Evolutionary conservation across 202 grass and related monocot species (phyloP), one percentile per base, ranked within the genome.

Genomic region (Setaria italica): DNA sequence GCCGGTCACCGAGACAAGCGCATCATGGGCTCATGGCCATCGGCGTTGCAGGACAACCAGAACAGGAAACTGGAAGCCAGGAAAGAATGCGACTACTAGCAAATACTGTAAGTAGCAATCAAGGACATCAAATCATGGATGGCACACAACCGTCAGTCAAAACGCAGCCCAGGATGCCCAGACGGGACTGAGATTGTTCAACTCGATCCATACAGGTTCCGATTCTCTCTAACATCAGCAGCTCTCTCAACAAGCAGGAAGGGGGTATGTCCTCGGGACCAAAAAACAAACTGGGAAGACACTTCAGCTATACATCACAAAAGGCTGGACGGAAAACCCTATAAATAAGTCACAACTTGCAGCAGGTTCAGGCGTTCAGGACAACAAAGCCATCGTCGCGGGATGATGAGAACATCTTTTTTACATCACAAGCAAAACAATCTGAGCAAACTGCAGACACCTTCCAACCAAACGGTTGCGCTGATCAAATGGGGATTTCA

Each of bases 281-380:
- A 82, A 78, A 78, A 78, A 78, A 72, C 82, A 88, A 74, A 74
- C 85, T 2, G 5, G 66, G 29, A 14, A 55, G 62, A 82, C 15
- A 74, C 90, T 79, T 85, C 49, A 91, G 78, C 90, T 91, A 88
- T 91, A 91, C 90, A 91, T 72, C 56, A 66, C 57, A 85, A 77
- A 85, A 77, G 69, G 46, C 75, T 80, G 72, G 47, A 88, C 71
- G 25, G 64, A 82, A 91, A 88, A 85, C 86, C 82, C 90, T 91
- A 88, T 84, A 79, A 76, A 91, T 74, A 88, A 82, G 78, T 82
- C 59, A 25, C 43, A 82, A 91, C 82, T 81, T 30, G 55, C 71
- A 56, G 71, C 64, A 77, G 77, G 68, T 80, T 82, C 72, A 78
- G 66, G 82, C 63, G 68, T 80, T 82, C 72, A 82, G 66, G 82